Conservation (phyloP, 2,329 filamentous ascomycete genomes). For the Calonectria hongkongensis region DNA sequence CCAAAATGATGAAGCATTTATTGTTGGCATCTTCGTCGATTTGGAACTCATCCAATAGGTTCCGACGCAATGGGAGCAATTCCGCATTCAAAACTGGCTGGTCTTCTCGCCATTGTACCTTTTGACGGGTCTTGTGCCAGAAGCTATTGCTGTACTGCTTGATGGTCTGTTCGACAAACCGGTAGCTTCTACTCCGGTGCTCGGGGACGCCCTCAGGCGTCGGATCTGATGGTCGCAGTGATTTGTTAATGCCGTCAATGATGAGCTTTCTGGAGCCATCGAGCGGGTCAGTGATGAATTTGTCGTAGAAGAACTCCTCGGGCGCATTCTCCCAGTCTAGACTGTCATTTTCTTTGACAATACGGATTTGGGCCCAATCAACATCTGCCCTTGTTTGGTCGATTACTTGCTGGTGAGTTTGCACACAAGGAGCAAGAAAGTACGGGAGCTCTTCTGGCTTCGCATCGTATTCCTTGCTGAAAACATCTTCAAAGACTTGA, state of each 20-base stretch:
- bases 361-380: conserved; percentile 76
- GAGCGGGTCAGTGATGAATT: conserved; percentile 74
- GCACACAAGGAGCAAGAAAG: conserved; percentile 80
- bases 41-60: conserved; percentile 83
- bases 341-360: conserved; percentile 59
- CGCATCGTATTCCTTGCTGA: conserved; percentile 88
- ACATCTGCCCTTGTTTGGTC: conserved; percentile 61
- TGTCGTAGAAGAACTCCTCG: conserved; percentile 71
- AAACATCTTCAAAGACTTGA: conserved; percentile 86
- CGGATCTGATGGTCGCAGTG: conserved; percentile 78
- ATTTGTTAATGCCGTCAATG: conserved; percentile 70
- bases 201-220: conserved; percentile 75
- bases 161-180: conserved; percentile 74
- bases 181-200: conserved; percentile 66
- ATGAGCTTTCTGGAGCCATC: conserved; percentile 80
- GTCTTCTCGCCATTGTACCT: conserved; percentile 74
- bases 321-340: conserved; percentile 65
- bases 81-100: conserved; percentile 89
- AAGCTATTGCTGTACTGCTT: conserved; percentile 89
- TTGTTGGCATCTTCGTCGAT: conserved; percentile 68
- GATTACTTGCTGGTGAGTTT: conserved; percentile 48
- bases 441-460: conserved; percentile 82
- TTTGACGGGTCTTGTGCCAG: conserved; percentile 75
- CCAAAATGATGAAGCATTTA: conserved; percentile 81
- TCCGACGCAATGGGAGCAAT: conserved; percentile 84